Evolutionary conservation across 208 protist genomes (phyloP), one percentile per base, ranked within the genome.

Genomic region (Leptomonas pyrrhocoris): DNA sequence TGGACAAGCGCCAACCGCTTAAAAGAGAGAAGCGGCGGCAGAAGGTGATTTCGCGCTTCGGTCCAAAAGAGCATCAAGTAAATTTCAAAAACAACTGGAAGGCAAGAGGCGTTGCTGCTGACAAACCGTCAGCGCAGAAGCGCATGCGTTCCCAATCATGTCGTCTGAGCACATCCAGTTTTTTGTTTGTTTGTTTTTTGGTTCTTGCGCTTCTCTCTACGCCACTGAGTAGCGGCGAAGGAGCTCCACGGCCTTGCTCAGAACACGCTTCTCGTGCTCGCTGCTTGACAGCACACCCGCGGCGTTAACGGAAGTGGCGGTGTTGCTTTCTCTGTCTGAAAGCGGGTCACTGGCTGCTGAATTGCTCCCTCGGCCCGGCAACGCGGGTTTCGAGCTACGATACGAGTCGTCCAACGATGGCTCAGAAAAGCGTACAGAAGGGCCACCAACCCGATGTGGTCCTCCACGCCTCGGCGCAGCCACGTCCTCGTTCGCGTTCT

Each of bases 191-290:
- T n/a, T n/a, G n/a, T n/a, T n/a, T n/a, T n/a, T n/a, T n/a, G n/a
- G n/a, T n/a, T n/a, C n/a, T 48, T 53, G 16, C 68, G 58, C 59
- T 63, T 42, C 66, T 18, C 59, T 25, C 56, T 23, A 59, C 13
- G 36, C 30, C 11, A 67, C 40, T 42, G 70, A 61, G 51, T 88
- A 85, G 40, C 82, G 83, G 19, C 49, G 74, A 8, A 89, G 69
- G 18, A 89, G 65, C 57, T 89, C 84, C 12, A 80, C 66, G 4
- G 80, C 76, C 60, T 80, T 89, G 61, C 49, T 55, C 80, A 73
- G 81, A 6, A 89, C 77, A 42, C 80, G 74, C 62, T 67, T 60
- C 46, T 88, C 83, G 49, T 81, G 75, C 9, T 73, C 67, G n/a
- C 36, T 61, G n/a, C 54, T 54, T 15, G 50, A 53, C n/a, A 18